Base-by-base conservation (phyloP, 495 filamentous ascomycete genomes). In the Darksidea phi region DNA sequence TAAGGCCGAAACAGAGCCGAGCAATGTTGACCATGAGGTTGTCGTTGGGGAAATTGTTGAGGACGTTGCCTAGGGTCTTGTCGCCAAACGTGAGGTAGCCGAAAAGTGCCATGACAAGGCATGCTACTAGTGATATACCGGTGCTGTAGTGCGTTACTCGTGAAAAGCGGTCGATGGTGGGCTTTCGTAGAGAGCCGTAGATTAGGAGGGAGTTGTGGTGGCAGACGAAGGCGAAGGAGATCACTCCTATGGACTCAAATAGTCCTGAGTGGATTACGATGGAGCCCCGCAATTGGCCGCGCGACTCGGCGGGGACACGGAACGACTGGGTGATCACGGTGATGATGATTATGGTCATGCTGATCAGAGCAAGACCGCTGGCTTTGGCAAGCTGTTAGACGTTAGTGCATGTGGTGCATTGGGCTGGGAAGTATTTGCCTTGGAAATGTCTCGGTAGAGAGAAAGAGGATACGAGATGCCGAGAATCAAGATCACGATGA, bases 171-270 rank as follows among this genome's bases (percentile, higher is more conserved):
- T 97, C 91, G 61, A 98, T 82, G 2, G 94, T 98, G 11, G 94
- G 94, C 26, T 84, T 95, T 72, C 90, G 88, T 63, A 98, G 82
- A 12, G 94, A 97, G 63, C 91, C 93, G 74, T 98, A 98, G 70
- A 98, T 98, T 26, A 98, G 78, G 60, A 98, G 88, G 54, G 88
- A 93, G 74, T 97, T 98, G 72, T 98, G 94, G 71, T 98, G 86
- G 75, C 90, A 95, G 61, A 95, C 90, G 67, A 95, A 95, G 53
- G 90, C 89, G 77, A 98, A 98, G 2, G 93, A 96, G 66, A 98
- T 98, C 38, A 97, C 93, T 20, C 95, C 94, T 63, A 97, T 88
- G 15, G 94, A 93, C 72, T 96, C 91, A 67, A 97, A 95, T 47
- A 98, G 85, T 26, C 92, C 95, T 54, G 81, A 79, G 67, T 93